These are phyloP conservation scores for Salvia hispanica DNA, from an alignment of 257 asterid genomes.

Conservation along the genomic window DNA sequence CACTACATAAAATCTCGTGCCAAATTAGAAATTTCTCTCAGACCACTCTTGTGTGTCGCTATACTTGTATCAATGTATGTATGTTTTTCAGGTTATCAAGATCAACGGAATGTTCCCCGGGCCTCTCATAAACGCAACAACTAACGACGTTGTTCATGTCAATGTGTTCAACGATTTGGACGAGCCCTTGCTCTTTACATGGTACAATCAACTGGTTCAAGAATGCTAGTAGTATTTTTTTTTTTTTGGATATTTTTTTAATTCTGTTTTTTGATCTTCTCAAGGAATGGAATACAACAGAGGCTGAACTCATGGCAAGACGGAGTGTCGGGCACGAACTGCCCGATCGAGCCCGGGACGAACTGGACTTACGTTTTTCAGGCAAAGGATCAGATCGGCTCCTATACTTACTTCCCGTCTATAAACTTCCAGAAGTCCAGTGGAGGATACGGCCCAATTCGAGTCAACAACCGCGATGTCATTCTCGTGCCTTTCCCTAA, in stretches of 20 bases:
- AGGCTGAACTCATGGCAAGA: conserved; percentile 80
- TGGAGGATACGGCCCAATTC: conserved; percentile 71
- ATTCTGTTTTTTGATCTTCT: not conserved
- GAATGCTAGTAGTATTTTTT: too few species aligned
- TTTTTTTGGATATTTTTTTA: not conserved
- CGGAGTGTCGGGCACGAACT: conserved; percentile 73
- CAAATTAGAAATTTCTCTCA: too few species aligned
- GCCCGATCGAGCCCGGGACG: conserved; percentile 55
- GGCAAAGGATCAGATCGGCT: conserved; percentile 66
- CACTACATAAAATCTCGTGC: too few species aligned
- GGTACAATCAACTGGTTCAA: conserved; percentile 37
- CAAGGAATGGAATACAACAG: conserved; percentile 73
- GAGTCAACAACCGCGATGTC: conserved; percentile 57
- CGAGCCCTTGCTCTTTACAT: conserved; percentile 59
- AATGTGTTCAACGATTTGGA: conserved; percentile 64
- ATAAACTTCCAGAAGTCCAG: conserved; percentile 56
- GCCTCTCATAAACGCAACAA: conserved; percentile 60
- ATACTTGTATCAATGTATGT: too few species aligned
- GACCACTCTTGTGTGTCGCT: too few species aligned
- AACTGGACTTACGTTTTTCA: conserved; percentile 68
- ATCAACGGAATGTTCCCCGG: conserved; percentile 73
- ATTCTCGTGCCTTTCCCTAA: conserved; percentile 55
- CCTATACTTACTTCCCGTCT: conserved; percentile 60
- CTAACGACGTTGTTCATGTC: conserved; percentile 51
- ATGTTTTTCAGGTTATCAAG: conserved; percentile 52